These are phyloP conservation scores for Phytophthora multivora DNA, from an alignment of 352 stramenopile genomes.

Conservation along the genomic window DNA sequence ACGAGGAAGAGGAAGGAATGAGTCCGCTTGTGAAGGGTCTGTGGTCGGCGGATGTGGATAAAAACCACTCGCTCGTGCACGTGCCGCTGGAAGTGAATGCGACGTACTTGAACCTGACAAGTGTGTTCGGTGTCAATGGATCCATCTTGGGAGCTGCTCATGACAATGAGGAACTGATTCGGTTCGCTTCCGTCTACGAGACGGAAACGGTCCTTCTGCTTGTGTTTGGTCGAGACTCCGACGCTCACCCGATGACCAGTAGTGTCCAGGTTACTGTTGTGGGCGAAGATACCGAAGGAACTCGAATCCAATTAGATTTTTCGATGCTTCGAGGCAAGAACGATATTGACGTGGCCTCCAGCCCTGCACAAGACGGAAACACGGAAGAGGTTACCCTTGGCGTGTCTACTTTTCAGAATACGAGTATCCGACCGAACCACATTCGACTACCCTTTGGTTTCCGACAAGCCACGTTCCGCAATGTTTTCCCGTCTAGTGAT, in stretches of 20 bases:
- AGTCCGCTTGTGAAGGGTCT: slow-evolving; percentile 44
- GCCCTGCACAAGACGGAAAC: slow-evolving; percentile 8
- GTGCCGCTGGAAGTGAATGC: slow-evolving; percentile 68
- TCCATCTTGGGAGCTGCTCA: slow-evolving; percentile 57
- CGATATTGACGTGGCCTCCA: slow-evolving; percentile 29
- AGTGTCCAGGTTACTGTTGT: slow-evolving; percentile 52
- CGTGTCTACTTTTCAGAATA: slow-evolving; percentile 70
- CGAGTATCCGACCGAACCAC: slow-evolving; percentile 56
- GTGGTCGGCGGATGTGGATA: slow-evolving; percentile 42
- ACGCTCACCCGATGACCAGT: slow-evolving; percentile 64
- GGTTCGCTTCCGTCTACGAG: slow-evolving; percentile 76
- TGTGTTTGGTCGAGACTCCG: slow-evolving; percentile 74
- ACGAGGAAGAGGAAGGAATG: slow-evolving; percentile 24
- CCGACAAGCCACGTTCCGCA: slow-evolving; percentile 59
- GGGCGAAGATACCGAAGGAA: slow-evolving; percentile 46
- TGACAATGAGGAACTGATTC: slow-evolving; percentile 72
- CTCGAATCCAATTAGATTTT: slow-evolving; percentile 51
- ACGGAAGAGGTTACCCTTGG: slow-evolving; percentile 34
- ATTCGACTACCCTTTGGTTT: slow-evolving; percentile 73
- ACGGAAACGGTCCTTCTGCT: slow-evolving; percentile 76
- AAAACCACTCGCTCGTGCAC: slow-evolving; percentile 70
- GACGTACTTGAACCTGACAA: slow-evolving; percentile 69
- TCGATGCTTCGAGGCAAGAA: slow-evolving; percentile 59
- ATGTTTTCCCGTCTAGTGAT: slow-evolving; percentile 6
- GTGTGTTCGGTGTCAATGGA: slow-evolving; percentile 70